These are phyloP conservation scores for Thielaviopsis cerberus DNA, from an alignment of 2,329 filamentous ascomycete species.

Conservation along the genomic window DNA sequence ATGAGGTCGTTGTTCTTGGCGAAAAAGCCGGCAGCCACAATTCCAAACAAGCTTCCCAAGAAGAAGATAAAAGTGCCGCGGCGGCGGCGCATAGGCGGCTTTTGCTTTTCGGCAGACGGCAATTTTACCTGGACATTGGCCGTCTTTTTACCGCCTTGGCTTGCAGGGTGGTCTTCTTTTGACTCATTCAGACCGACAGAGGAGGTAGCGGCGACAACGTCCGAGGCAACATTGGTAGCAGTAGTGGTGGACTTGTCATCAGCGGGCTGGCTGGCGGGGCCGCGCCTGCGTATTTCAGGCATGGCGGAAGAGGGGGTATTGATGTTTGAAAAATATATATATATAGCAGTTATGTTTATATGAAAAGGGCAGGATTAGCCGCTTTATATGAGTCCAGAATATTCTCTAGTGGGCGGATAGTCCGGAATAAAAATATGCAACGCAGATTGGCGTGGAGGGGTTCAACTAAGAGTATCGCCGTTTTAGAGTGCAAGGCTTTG, in stretches of 20 bases:
- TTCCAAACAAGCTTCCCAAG: constrained; percentile 74
- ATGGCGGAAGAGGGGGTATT: background rate
- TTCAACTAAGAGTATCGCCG: background rate
- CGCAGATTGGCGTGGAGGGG: background rate
- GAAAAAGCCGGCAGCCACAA: constrained; percentile 78
- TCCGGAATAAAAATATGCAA: background rate
- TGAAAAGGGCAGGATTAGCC: background rate
- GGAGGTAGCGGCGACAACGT: constrained; percentile 21
- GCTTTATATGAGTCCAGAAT: background rate
- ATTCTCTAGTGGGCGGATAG: background rate
- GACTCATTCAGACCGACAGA: constrained; percentile 19
- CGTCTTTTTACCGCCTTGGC: background rate
- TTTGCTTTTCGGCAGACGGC: background rate
- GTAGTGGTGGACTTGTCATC: constrained; percentile 12
- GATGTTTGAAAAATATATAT: background rate
- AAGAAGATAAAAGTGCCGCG: constrained; percentile 68
- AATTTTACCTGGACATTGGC: background rate
- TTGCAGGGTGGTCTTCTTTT: constrained; percentile 4
- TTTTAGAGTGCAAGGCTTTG: background rate
- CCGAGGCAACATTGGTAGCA: constrained; percentile 9
- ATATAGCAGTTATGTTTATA: background rate
- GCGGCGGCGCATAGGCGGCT: constrained; percentile 39
- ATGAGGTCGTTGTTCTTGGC: constrained; percentile 79
- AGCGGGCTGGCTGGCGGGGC: background rate
- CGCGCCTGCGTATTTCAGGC: constrained; percentile 7